Evolutionary conservation across 1,284 basidiomycete species (phyloP).

Genomic region (Wallemia hederae): DNA sequence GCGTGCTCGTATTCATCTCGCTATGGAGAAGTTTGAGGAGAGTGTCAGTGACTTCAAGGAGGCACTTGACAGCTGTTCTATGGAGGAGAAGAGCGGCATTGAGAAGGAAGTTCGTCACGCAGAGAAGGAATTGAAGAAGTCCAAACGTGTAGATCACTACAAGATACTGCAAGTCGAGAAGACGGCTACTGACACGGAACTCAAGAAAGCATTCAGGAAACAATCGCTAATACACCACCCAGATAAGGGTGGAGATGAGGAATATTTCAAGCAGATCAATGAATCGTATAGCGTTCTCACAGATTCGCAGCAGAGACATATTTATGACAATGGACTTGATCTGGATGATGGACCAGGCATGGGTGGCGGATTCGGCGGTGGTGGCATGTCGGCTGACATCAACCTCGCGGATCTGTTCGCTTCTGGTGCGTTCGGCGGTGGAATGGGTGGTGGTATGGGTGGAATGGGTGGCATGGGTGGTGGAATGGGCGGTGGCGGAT

Average conservation of each 20-base stretch:
- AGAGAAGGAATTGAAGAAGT: slow-evolving; percentile 41
- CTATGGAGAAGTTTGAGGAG: slow-evolving; percentile 40
- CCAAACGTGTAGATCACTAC: slow-evolving; percentile 60
- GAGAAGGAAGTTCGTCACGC: slow-evolving; percentile 41
- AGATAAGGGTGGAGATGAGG: slow-evolving; percentile 33
- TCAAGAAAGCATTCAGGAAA: slow-evolving; percentile 47
- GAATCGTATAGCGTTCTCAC: slow-evolving; percentile 9
- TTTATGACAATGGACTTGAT: background rate
- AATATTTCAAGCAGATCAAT: slow-evolving; percentile 53
- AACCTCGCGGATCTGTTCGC: background rate
- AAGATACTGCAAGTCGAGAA: slow-evolving; percentile 13
- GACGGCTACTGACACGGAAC: slow-evolving; percentile 28
- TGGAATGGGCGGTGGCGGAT: background rate
- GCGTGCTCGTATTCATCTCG: slow-evolving; percentile 44
- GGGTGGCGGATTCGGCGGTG: background rate
- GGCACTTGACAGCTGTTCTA: slow-evolving; percentile 36
- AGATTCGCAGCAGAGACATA: background rate
- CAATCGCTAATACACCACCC: slow-evolving; percentile 56
- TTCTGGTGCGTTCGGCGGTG: slow-evolving; percentile 1
- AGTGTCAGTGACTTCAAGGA: slow-evolving; percentile 45
- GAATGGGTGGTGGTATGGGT: background rate
- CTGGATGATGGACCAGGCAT: background rate
- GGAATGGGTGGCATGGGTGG: background rate
- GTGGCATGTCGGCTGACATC: background rate
- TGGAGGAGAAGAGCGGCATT: slow-evolving; percentile 32